These are phyloP conservation scores for Phyllosticta capitalensis DNA, from an alignment of 2,329 filamentous ascomycete species.

Conservation along the genomic window DNA sequence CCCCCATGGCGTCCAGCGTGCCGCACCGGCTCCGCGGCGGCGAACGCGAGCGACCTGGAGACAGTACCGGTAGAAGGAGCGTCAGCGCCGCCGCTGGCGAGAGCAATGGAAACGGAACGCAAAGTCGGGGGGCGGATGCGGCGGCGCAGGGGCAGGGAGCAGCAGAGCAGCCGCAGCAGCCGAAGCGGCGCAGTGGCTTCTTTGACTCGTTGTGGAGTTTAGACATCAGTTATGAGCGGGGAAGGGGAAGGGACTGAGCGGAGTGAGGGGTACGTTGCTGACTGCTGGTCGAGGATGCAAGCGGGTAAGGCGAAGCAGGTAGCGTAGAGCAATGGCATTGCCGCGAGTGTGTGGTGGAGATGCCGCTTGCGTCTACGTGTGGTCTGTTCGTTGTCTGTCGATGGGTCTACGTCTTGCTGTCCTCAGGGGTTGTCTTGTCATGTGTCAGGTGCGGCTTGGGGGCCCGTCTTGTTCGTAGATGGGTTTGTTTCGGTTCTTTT, in stretches of 20 bases:
- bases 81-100: not conserved
- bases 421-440: too few species aligned
- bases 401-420: too few species aligned
- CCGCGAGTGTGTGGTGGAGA: too few species aligned
- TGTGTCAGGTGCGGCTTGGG: too few species aligned
- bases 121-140: not conserved
- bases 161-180: constrained; percentile 16
- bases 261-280: not conserved
- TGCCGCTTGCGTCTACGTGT: too few species aligned
- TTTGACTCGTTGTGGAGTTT: constrained; percentile 32
- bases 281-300: too few species aligned
- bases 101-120: not conserved
- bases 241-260: constrained; percentile 22
- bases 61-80: not conserved
- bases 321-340: too few species aligned
- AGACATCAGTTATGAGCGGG: constrained; percentile 30
- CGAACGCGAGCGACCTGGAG: too few species aligned
- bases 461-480: too few species aligned
- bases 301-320: too few species aligned
- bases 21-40: not conserved
- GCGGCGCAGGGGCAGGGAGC: constrained; percentile 1
- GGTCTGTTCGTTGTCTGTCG: too few species aligned
- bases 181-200: constrained; percentile 22
- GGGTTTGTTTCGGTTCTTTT: too few species aligned
- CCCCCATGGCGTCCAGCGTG: not conserved